phyloP scores from a whole-genome alignment of 2,329 filamentous ascomycete genomes.

The Knufia petricola region DNA sequence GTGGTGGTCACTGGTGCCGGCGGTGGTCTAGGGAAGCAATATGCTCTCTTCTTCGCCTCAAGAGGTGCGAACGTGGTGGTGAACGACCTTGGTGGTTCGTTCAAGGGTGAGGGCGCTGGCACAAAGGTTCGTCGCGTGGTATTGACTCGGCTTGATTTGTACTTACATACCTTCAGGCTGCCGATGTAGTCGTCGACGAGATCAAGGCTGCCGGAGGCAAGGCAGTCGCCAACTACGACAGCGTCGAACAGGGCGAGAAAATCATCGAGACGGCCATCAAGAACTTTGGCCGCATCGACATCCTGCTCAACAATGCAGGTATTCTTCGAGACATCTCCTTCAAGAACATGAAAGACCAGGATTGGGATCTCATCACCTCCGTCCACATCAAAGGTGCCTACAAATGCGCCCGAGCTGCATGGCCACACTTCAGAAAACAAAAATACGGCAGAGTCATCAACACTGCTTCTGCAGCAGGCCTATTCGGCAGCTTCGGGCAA shows the following conservation, averaged over 20 bases:
- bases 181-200: conserved; percentile 40
- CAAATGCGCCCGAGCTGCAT: conserved; percentile 89
- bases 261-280: conserved; percentile 63
- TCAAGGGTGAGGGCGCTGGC: conserved; percentile 83
- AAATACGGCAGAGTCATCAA: conserved; percentile 97
- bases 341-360: conserved; percentile 95
- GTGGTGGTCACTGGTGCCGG: conserved; percentile 82
- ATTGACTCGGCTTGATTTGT: not conserved
- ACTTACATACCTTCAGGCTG: conserved; percentile 45
- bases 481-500: conserved; percentile 94
- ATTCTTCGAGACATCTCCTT: conserved; percentile 93
- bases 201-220: conserved; percentile 77
- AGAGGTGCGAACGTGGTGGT: conserved; percentile 91
- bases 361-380: conserved; percentile 91
- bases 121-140: conserved; percentile 57
- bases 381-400: conserved; percentile 91
- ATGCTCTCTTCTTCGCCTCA: conserved; percentile 81
- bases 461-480: conserved; percentile 87
- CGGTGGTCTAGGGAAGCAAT: conserved; percentile 71
- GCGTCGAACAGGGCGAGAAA: conserved; percentile 70
- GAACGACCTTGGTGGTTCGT: conserved; percentile 87
- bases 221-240: conserved; percentile 94
- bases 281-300: conserved; percentile 61
- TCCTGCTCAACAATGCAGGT: conserved; percentile 96
- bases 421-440: conserved; percentile 97